Base-by-base conservation (phyloP, 495 filamentous ascomycete species). In the Xylaria cubensis region DNA sequence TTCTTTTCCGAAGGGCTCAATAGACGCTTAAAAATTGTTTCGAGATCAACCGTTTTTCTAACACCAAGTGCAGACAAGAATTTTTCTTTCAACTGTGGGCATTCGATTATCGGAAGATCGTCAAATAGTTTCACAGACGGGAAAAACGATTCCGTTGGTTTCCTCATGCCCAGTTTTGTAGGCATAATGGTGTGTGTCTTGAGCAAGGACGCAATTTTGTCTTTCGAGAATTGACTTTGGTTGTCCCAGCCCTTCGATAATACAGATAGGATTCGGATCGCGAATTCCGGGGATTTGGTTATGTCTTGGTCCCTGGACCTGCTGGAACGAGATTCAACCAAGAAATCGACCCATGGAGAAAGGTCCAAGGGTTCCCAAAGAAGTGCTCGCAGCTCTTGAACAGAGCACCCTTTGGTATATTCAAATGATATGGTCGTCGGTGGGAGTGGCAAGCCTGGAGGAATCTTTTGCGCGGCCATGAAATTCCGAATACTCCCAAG, bases 121-220 rank as follows among this genome's bases (percentile, higher is more conserved):
- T 97, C 92, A 77, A 99, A 99, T 9, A 98, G 84, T 75, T 93
- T 95, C 26, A 98, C 97, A 17, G 88, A 91, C n/a, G 90, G 88
- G 77, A 99, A 97, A 80, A 97, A 99, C 0, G 97, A 90, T 73
- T 98, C 94, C 15, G 82, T 81, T 26, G 97, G 97, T 76, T 88
- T 92, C 74, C 86, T 92, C 95, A 98, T 95, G 12, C 97, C 97
- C 73, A 91, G 80, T 76, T 91, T 97, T 0, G 97, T 98, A 0
- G 97, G 97, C 71, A 99, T 95, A 34, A 96, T 87, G 4, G 93
- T 91, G 41, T 90, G 85, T 32, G 86, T 83, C 53, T 88, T 85
- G 12, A 98, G 82, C 9, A 92, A 79, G 13, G 85, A 82, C 19
- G 89, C 77, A 17, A 97, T 81, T 17, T 87, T 89, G 21, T 87